Evolutionary conservation across 2,329 filamentous ascomycete species (phyloP).

Genomic region (Arthrobotrys sinensis): DNA sequence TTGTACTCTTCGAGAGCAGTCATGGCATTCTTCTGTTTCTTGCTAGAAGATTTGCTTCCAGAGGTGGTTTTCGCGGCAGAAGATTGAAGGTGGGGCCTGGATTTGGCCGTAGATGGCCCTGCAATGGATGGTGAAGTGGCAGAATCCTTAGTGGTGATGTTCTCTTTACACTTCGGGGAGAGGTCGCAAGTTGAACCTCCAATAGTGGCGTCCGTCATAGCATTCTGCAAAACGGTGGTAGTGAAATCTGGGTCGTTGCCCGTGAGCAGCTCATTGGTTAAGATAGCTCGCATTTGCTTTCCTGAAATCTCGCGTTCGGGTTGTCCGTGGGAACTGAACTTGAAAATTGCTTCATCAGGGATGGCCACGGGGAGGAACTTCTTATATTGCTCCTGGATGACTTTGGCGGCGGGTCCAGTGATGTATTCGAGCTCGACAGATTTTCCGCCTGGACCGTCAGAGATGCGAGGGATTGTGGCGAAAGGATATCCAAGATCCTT

Average conservation of each 20-base stretch:
- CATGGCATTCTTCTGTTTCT: not conserved
- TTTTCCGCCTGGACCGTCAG: not conserved
- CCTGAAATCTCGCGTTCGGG: not conserved
- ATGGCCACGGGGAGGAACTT: not conserved
- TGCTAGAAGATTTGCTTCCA: not conserved
- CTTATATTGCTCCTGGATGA: not conserved
- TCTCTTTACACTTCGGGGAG: not conserved
- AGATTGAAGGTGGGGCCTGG: no score
- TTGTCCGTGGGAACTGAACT: not conserved
- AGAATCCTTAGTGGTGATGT: no score
- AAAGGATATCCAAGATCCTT: not conserved
- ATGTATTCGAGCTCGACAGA: not conserved
- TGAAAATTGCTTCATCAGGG: not conserved
- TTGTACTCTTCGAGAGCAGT: constrained; percentile 31
- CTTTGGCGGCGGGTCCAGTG: not conserved
- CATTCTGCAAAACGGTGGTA: not conserved
- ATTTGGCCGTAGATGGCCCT: no score
- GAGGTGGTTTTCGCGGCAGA: not conserved
- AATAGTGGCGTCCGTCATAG: not conserved
- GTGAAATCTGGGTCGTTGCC: not conserved
- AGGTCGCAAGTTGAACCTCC: no score
- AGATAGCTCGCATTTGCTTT: not conserved
- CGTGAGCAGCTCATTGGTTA: not conserved
- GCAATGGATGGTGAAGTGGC: not conserved
- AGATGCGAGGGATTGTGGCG: not conserved